Evolutionary conservation across 164 flowering plant genomes (phyloP), one percentile per base, ranked within the genome.

Genomic region (Magnolia officinalis): DNA sequence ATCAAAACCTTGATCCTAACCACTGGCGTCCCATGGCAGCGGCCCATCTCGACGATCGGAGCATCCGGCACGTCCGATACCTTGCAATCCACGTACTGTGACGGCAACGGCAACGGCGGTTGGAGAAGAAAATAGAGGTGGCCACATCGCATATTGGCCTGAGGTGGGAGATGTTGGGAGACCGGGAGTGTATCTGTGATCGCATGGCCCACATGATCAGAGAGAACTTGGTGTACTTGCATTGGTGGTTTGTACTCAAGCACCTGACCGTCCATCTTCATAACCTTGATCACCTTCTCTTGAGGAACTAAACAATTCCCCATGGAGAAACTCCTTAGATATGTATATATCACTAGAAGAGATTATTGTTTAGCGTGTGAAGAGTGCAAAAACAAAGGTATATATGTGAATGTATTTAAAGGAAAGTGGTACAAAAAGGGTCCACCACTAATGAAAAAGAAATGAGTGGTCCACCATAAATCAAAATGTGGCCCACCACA

Each of bases 1-100:
- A 93, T 83, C 21, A 91, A 83, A 73, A 93, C 23, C 87, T 90
- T 91, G 50, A 93, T 82, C 77, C 94, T 88, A 64, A 87, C 81
- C 70, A 80, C 83, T 0, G 79, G 79, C 10, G n/a, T 71, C 70
- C 59, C 81, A 49, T 55, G 52, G 7, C 37, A 78, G 13, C n/a
- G 75, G 4, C 73, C 81, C 50, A 6, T 76, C 8, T 50, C 80
- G 50, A 8, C 78, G 72, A 5, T 82, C 9, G 78, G 78, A 37
- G 45, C 0, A 20, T 84, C 74, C 11, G 79, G 69, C 73, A 78
- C 80, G 45, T 75, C 78, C 24, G 79, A 79, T 58, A 71, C 79
- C 79, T 81, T 84, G 31, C 74, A 76, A 72, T 84, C 66, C 72
- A 73, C 16, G 59, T 50, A 16, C 7, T 18, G 4, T 50, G 51